Evolutionary conservation across 176 grass and related monocot genomes (phyloP).

Genomic region (Urochloa ruziziensis): DNA sequence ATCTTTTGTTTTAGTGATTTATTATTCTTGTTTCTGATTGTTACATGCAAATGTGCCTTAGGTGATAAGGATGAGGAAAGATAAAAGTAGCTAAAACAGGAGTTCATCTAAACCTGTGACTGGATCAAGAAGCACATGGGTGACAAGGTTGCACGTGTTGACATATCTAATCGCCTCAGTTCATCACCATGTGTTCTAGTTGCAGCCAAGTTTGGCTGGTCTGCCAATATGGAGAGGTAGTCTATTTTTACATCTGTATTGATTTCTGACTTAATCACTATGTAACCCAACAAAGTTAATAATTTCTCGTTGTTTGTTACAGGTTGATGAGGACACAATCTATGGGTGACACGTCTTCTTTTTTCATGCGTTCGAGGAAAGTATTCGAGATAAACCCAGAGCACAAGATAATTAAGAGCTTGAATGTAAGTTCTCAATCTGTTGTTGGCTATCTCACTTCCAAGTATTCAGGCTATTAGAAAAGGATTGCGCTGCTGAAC

Average conservation of each 20-base stretch:
- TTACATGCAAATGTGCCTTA: slow-evolving; percentile 26
- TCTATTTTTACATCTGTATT: neutral
- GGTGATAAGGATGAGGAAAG: slow-evolving; percentile 92
- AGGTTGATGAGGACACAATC: slow-evolving; percentile 95
- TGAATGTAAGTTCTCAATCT: slow-evolving; percentile 99
- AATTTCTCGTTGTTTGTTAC: neutral
- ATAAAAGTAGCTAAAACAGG: slow-evolving; percentile 86
- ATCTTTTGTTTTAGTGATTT: neutral
- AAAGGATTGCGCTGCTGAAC: neutral
- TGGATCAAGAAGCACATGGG: slow-evolving; percentile 96
- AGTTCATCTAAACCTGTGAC: slow-evolving; percentile 84
- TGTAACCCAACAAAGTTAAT: neutral
- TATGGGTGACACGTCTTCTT: slow-evolving; percentile 62
- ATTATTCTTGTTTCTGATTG: slow-evolving; percentile 31
- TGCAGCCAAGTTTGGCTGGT: slow-evolving; percentile 98
- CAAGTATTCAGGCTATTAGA: neutral
- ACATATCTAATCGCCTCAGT: slow-evolving; percentile 86
- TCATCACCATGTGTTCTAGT: slow-evolving; percentile 92
- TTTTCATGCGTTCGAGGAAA: slow-evolving; percentile 94
- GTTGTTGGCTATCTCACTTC: neutral
- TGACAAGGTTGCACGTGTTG: slow-evolving; percentile 86
- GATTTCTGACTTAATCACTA: neutral
- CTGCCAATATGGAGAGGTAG: slow-evolving; percentile 98
- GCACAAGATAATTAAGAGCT: slow-evolving; percentile 76
- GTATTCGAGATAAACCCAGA: slow-evolving; percentile 99